Evolutionary conservation across 805 yeast genomes (phyloP).

Genomic region (Teunomyces panamensis): DNA sequence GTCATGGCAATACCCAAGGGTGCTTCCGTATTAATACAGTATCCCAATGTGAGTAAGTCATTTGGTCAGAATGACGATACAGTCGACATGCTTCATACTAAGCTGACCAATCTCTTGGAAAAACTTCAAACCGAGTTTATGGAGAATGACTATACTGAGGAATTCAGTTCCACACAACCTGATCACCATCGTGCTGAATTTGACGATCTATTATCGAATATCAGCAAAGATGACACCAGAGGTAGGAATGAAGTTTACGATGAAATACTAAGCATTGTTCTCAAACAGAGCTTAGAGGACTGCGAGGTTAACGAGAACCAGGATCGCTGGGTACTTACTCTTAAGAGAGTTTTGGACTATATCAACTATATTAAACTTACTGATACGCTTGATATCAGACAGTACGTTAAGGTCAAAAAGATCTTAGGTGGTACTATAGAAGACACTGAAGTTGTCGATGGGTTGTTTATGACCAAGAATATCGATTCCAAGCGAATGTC

Average conservation of each 20-base stretch:
- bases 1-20: constrained; percentile 12
- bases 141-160: neutral
- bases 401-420: constrained; percentile 81
- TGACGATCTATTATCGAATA: constrained; percentile 6
- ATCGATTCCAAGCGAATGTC: constrained; percentile 83
- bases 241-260: constrained; percentile 20
- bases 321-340: constrained; percentile 56
- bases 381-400: constrained; percentile 81
- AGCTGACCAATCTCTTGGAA: neutral
- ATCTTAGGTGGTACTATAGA: constrained; percentile 70
- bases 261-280: constrained; percentile 47
- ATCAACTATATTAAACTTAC: constrained; percentile 63
- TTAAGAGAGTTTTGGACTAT: constrained; percentile 50
- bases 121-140: neutral
- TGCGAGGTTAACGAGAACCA: constrained; percentile 47
- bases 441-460: constrained; percentile 61
- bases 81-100: neutral
- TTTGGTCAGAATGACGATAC: constrained; percentile 1
- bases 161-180: neutral
- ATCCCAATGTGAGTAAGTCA: constrained; percentile 7
- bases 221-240: constrained; percentile 8
- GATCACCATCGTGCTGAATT: neutral
- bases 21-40: neutral
- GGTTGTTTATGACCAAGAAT: constrained; percentile 79
- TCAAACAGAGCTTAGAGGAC: constrained; percentile 61